Evolutionary conservation across 768 basidiomycete species (phyloP).

Genomic region (Psilocybe subaeruginosa): DNA sequence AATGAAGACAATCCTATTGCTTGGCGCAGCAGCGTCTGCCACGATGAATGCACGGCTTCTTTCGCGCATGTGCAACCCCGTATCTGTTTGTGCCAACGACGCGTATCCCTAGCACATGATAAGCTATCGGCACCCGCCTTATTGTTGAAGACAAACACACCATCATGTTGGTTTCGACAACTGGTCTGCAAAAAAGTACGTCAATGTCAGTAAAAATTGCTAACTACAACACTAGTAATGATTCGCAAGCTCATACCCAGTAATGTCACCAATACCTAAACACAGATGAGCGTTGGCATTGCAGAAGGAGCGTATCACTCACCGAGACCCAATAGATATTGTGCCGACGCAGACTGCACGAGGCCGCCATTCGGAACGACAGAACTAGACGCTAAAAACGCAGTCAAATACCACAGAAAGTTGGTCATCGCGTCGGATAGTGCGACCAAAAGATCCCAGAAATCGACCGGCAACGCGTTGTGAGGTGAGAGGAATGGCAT

Average conservation of each 20-base stretch:
- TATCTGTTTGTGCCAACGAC: slow-evolving; percentile 62
- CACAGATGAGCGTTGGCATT: neutral
- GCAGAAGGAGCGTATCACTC: slow-evolving; percentile 22
- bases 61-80: slow-evolving; percentile 80
- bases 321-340: slow-evolving; percentile 66
- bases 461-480: slow-evolving; percentile 36
- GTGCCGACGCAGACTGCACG: slow-evolving; percentile 34
- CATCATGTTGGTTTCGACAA: slow-evolving; percentile 88
- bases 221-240: neutral
- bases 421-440: slow-evolving; percentile 42
- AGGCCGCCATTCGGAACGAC: slow-evolving; percentile 33
- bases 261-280: slow-evolving; percentile 73
- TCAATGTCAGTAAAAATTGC: slow-evolving; percentile 8
- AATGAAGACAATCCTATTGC: slow-evolving; percentile 72
- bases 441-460: slow-evolving; percentile 37
- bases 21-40: slow-evolving; percentile 57
- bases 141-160: slow-evolving; percentile 32
- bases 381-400: slow-evolving; percentile 41
- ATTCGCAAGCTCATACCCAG: slow-evolving; percentile 49
- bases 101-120: slow-evolving; percentile 64
- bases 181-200: slow-evolving; percentile 46
- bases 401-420: slow-evolving; percentile 43
- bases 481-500: slow-evolving; percentile 40
- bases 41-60: slow-evolving; percentile 78
- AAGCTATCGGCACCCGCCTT: neutral